Evolutionary conservation across 2,329 filamentous ascomycete genomes (phyloP), one percentile per base, ranked within the genome.

Genomic region (Claviceps spartinae): DNA sequence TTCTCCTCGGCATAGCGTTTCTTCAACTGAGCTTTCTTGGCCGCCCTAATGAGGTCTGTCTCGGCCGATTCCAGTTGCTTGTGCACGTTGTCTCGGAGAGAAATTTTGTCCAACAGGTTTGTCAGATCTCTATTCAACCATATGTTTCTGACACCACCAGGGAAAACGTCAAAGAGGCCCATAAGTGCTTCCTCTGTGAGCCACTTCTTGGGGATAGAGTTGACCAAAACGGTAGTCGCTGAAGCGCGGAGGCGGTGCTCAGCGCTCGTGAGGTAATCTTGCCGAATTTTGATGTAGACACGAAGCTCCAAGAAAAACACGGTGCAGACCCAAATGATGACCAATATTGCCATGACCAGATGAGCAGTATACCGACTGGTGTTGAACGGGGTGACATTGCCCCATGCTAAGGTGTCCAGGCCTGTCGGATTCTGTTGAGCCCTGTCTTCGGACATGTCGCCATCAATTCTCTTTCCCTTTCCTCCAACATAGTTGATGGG

Each of bases 111-210:
- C 47, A 87, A 77, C 11, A 98, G 76, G 8, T 83, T 77, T 44
- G 90, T 87, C 58, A 88, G 84, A 63, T 98, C 87, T 55, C 91
- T 81, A 54, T 96, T 98, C 60, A 98, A 83, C 90, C 91, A 98
- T 47, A 98, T 86, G 59, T 97, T 97, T 54, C 88, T 81, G 62
- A 98, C 85, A 34, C 93, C 93, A 20, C 93, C 93, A 0, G 93
- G 93, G 60, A 96, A 97, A 1, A 97, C 90, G 64, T 98, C 93
- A 61, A 94, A 98, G 0, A 98, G 74, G 0, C 85, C 85, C 53
- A 82, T 78, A 4, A 98, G 75, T 0, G 88, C 87, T 45, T 95
- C 83, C 48, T 88, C 79, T 2, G 79, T 88, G 7, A 95, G 79
- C 93, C 93, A 98, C 62, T 94, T 95, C 42, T 78, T 73, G 1